Evolutionary conservation across 257 asterid species (phyloP), one percentile per base, ranked within the genome.

Genomic region (Salvia rosmarinus): DNA sequence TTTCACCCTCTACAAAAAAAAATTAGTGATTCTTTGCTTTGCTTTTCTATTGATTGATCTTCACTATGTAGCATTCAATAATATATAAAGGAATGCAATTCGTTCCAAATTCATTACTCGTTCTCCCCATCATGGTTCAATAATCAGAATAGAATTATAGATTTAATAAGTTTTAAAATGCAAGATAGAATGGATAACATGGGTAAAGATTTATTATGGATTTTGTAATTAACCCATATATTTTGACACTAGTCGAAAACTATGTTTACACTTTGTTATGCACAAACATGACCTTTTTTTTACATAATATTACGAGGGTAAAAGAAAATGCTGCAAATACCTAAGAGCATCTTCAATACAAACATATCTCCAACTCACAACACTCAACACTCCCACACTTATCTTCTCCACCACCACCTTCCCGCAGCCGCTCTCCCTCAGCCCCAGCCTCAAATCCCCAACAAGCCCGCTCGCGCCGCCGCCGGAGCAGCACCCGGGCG

Each of bases 361-460:
- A 20, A 89, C 85, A 64, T 89, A 91, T 42, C 97, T 90, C 98
- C 98, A 93, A 67, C 92, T 87, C 72, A 87, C 83, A 1, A 86
- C 69, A 75, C 86, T 90, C 92, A 93, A 78, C 2, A 90, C 76
- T 56, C 97, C 96, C 21, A 87, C 87, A 70, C 96, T 87, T 28
- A 90, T 64, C 77, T 71, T 93, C 88, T 85, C 91, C 77, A 88
- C 88, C 87, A 80, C 75, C 69, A 78, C 81, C 79, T 68, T 77
- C 2, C 88, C 91, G 7, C 73, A 73, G 3, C 76, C 75, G 6
- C 75, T 39, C 52, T 72, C 79, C 77, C 80, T 63, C 76, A 87
- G 47, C 70, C 96, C 95, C 66, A 93, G 42, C 81, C 96, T 82
- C 84, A 93, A 59, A 10, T 90, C 96, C 75, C 89, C 94, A 79